Percentiles rank a stretch among this genome's conserved stretches.
These are phyloP conservation scores for Comarum palustre DNA, from an alignment of 306 rosid species.

Conservation along the genomic window DNA sequence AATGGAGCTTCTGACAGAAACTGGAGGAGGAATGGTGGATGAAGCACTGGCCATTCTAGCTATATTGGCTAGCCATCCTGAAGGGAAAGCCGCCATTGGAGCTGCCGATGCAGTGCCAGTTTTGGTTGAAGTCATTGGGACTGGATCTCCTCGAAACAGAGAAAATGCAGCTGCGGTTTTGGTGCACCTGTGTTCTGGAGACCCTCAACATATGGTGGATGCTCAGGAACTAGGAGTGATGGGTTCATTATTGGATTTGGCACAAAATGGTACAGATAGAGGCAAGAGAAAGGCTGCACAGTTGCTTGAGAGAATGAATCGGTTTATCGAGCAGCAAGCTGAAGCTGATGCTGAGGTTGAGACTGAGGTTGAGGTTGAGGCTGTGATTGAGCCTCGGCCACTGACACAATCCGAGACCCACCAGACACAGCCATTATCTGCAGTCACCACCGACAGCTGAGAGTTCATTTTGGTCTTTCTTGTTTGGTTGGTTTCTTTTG, in stretches of 20 bases:
- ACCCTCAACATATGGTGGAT: conserved; percentile 61
- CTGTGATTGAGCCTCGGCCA: conserved; percentile 1
- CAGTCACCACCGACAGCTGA: conserved; percentile 44
- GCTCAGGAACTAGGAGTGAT: conserved; percentile 73
- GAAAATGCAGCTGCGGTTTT: conserved; percentile 95
- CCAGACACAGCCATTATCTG: conserved; percentile 38
- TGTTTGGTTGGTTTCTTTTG: conserved; percentile 36
- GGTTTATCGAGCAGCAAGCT: conserved; percentile 62
- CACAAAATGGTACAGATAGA: conserved; percentile 85
- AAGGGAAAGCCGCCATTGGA: conserved; percentile 81
- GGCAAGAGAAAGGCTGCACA: conserved; percentile 94
- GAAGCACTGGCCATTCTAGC: conserved; percentile 97
- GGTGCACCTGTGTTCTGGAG: conserved; percentile 83
- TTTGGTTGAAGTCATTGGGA: conserved; percentile 76
- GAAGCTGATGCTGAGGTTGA: conserved; percentile 33
- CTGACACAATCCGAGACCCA: conserved; percentile 40
- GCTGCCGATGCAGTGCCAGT: conserved; percentile 79
- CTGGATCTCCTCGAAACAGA: conserved; percentile 88
- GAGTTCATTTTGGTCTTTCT: conserved; percentile 23
- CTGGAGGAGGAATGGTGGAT: conserved; percentile 88
- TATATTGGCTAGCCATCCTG: conserved; percentile 82
- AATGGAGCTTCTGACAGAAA: conserved; percentile 80
- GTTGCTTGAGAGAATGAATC: conserved; percentile 70
- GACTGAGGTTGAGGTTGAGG: not conserved
- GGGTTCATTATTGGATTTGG: conserved; percentile 62